Conservation (phyloP, 148 eudicot genomes). For the Rhododendron ferrugineum region DNA sequence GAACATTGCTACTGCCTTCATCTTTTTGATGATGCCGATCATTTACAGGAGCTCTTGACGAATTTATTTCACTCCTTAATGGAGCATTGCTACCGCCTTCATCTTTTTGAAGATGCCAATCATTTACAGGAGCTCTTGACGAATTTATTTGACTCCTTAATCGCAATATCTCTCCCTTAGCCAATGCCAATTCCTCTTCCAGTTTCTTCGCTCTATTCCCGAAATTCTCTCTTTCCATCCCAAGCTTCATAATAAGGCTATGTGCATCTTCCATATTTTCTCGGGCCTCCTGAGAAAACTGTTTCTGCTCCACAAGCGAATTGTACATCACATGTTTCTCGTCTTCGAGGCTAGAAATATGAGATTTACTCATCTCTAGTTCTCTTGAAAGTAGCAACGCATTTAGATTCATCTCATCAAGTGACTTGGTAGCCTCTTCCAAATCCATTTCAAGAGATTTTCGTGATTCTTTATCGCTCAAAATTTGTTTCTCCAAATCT, state of each 20-base stretch:
- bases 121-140: constrained; percentile 20
- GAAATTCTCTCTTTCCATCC: constrained; percentile 46
- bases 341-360: constrained; percentile 40
- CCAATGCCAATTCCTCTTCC: constrained; percentile 66
- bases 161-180: constrained; percentile 75
- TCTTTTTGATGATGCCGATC: constrained; percentile 16
- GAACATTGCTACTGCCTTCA: constrained; percentile 11
- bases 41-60: constrained; percentile 16
- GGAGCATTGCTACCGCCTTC: constrained; percentile 12
- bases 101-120: constrained; percentile 13
- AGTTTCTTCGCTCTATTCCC: constrained; percentile 45
- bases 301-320: constrained; percentile 48
- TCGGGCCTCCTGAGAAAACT: constrained; percentile 33
- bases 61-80: neutral
- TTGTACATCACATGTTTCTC: constrained; percentile 42
- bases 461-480: constrained; percentile 37
- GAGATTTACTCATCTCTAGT: constrained; percentile 43
- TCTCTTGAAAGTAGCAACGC: constrained; percentile 42
- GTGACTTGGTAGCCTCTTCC: constrained; percentile 58
- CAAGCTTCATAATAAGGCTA: constrained; percentile 52
- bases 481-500: constrained; percentile 41
- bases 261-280: constrained; percentile 73
- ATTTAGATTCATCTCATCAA: constrained; percentile 60
- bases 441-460: constrained; percentile 49
- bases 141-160: constrained; percentile 43